Evolutionary conservation across 345 rosid genomes (phyloP), one percentile per base, ranked within the genome.

Genomic region (Arabis hirsuta): DNA sequence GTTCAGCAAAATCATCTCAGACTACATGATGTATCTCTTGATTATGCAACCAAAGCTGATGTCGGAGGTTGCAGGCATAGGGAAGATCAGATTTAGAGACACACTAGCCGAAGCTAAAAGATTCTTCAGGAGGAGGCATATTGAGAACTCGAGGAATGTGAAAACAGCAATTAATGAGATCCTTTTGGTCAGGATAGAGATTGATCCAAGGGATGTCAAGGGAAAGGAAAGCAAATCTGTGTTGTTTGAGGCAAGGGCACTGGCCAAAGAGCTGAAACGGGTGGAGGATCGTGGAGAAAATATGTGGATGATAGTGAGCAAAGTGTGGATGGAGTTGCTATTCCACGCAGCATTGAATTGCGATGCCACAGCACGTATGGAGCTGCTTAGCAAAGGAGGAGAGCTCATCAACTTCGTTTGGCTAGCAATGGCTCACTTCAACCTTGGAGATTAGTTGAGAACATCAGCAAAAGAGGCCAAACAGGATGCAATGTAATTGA

Each of bases 371-470:
- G 72, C 83, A 0, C 91, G 84, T 67, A 84, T 84, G 6, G 85
- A 81, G 34, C 79, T 74, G 16, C 56, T 87, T 0, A 73, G 86
- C 43, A 79, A 67, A 71, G 91, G 96, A 0, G 90, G 96, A 22
- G 84, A 84, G 79, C 79, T 87, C 2, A 9, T 89, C 19, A 80
- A 82, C 8, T 73, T 78, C 61, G 82, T 87, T 71, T 84, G 91
- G 90, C 34, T 89, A 41, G 58, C 78, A 69, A 85, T 87, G 85
- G 85, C 88, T 42, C 91, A 89, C 69, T 64, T 89, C 12, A 84
- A 91, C 8, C 67, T 86, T 0, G 80, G 79, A 9, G 70, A 72
- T 20, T 75, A 83, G 73, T 20, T 20, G 26, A 48, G 5, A 2
- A 7, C 53, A 48, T 19, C 24, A 12, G 52, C 20, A 48, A 48